Percentiles rank a stretch among this genome's conserved stretches.
These are phyloP conservation scores for Nannochloris sp. DNA, from an alignment of 139 green algal genomes.

Conservation along the genomic window DNA sequence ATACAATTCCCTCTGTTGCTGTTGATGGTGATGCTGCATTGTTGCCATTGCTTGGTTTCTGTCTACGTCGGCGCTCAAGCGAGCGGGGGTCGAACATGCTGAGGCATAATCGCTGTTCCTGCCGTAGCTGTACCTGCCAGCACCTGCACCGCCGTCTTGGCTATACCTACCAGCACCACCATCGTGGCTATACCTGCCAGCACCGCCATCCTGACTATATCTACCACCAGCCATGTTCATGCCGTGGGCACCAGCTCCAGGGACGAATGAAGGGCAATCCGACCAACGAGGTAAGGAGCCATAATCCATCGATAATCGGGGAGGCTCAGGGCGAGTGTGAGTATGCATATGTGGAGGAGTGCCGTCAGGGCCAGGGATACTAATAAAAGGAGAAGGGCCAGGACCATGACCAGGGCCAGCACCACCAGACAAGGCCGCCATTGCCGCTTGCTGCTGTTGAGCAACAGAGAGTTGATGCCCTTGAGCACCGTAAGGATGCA, in stretches of 20 bases:
- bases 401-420: background rate
- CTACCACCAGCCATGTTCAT: background rate
- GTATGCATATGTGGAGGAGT: background rate
- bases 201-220: background rate
- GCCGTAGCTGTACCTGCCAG: background rate
- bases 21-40: too few relatives aligned
- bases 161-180: background rate
- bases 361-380: background rate
- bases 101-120: background rate
- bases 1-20: background rate
- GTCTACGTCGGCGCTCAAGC: background rate
- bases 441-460: conserved; percentile 15
- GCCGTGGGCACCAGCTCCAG: background rate
- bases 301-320: background rate
- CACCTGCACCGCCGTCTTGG: background rate
- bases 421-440: conserved; percentile 6
- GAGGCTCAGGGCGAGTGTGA: background rate
- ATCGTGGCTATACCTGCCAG: background rate
- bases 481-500: background rate
- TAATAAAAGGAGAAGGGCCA: background rate
- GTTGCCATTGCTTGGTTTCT: background rate
- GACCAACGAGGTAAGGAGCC: background rate
- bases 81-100: background rate
- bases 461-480: background rate
- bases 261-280: background rate